Evolutionary conservation across 2,329 filamentous ascomycete species (phyloP), one percentile per base, ranked within the genome.

Genomic region (Trichoderma guizhouense): DNA sequence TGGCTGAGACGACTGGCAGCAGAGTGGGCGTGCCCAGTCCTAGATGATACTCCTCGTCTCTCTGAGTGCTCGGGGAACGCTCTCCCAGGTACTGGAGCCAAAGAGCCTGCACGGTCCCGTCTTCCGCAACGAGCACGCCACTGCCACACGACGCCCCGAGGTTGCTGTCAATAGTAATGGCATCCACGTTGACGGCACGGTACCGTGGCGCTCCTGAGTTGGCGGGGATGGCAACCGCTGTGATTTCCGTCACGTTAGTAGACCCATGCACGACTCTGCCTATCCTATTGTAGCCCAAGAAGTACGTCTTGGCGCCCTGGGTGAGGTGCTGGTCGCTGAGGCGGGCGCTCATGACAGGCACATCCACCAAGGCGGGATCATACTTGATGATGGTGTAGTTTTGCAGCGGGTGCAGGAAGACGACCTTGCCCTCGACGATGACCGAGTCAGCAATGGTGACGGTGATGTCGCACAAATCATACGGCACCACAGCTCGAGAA

Each of bases 51-150:
- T 99, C 96, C 75, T 97, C 93, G 77, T 99, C 96, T 75, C 97
- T 93, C 76, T 93, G 91, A 71, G 89, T 92, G 78, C 91, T 90
- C 1, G 90, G 87, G 7, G 89, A 92, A 39, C 95, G 91, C 82
- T 99, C 96, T 63, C 96, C 96, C 1, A 99, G 90, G 80, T 99
- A 99, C 7, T 95, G 98, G 69, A 99, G 86, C 97, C 97, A 99
- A 34, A 99, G 85, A 2, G 96, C 96, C 80, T 98, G 94, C 0
- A 99, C 95, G 6, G 93, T 94, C 26, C 96, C 96, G 76, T 98
- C 93, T 74, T 95, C 91, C 3, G 93, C 90, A 15, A 98, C 90
- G 47, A 99, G 87, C 1, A 98, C 97, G 79, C 97, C 97, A 74
- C 94, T 97, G 70, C 95, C 95, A 79, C 96, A 98, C 78, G 97